Percentiles rank a stretch among this genome's conserved stretches.
These are phyloP conservation scores for Podaxis sp. DNA, from an alignment of 768 basidiomycete genomes.

Conservation along the genomic window DNA sequence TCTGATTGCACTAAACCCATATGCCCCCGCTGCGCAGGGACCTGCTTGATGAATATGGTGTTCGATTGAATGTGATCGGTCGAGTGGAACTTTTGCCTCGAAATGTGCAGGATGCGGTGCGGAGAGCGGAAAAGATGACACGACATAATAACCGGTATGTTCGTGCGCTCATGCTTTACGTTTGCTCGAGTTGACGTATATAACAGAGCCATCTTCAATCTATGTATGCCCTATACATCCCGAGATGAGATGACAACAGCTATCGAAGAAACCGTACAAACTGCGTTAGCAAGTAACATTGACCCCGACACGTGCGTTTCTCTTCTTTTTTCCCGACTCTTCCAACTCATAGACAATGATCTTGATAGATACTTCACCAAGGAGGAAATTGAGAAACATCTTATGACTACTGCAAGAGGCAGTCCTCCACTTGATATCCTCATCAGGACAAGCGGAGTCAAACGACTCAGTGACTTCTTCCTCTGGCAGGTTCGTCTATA, in stretches of 20 bases:
- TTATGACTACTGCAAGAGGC: conserved; percentile 60
- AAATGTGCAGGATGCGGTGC: conserved; percentile 64
- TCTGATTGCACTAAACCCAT: not conserved
- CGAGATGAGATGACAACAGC: conserved; percentile 89
- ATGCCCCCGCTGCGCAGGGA: conserved; percentile 41
- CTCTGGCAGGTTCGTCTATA: conserved; percentile 83
- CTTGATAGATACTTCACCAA: conserved; percentile 47
- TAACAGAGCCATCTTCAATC: conserved; percentile 77
- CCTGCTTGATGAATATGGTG: conserved; percentile 75
- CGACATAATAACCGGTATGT: conserved; percentile 63
- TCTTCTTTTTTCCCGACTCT: not conserved
- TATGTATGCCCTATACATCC: conserved; percentile 91
- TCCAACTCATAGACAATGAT: not conserved
- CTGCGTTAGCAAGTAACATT: conserved; percentile 27
- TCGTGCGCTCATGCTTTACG: not conserved
- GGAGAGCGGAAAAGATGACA: conserved; percentile 75
- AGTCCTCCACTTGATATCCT: conserved; percentile 87
- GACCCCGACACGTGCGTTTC: conserved; percentile 17
- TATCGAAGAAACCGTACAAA: conserved; percentile 47
- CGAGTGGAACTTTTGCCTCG: conserved; percentile 69
- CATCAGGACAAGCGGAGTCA: conserved; percentile 88
- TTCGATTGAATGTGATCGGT: conserved; percentile 83
- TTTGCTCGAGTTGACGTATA: not conserved
- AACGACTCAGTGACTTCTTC: conserved; percentile 82
- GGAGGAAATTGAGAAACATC: conserved; percentile 56